Conservation (phyloP, 495 filamentous ascomycete genomes). For the Lepidopterella palustris region DNA sequence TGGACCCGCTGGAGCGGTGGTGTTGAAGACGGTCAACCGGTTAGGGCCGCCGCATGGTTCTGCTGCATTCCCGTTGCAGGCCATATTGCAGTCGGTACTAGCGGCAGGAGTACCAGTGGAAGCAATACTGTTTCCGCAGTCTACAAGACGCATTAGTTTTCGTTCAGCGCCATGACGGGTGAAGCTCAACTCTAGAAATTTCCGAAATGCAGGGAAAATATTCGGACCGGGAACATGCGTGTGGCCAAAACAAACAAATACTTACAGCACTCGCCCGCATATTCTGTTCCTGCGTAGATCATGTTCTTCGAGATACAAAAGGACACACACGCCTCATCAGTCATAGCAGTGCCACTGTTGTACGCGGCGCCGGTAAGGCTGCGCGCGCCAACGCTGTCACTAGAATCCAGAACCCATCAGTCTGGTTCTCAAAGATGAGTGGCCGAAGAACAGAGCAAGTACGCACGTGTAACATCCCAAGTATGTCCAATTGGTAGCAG, state of each 20-base stretch:
- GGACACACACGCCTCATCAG: conserved; percentile 9
- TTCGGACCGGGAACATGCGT: not conserved
- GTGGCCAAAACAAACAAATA: not conserved
- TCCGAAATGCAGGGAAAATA: not conserved
- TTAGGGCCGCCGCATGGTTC: conserved; percentile 22
- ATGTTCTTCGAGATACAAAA: conserved; percentile 9
- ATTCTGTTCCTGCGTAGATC: conserved; percentile 32
- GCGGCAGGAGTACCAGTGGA: not conserved
- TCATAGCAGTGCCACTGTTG: conserved; percentile 13
- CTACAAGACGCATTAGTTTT: not conserved
- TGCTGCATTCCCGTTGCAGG: conserved; percentile 20
- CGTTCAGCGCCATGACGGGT: too few species aligned
- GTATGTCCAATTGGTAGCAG: conserved; percentile 16
- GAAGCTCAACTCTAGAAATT: not conserved
- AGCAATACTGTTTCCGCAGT: conserved; percentile 17
- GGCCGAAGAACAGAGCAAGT: not conserved
- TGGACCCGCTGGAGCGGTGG: conserved; percentile 10
- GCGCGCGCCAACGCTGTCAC: conserved; percentile 31
- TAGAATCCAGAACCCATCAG: conserved; percentile 2
- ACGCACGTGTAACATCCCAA: conserved; percentile 22
- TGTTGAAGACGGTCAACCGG: conserved; percentile 21
- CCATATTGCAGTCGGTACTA: conserved; percentile 15
- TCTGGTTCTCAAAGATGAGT: not conserved
- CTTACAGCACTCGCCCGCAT: conserved; percentile 35
- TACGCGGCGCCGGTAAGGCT: conserved; percentile 27